Conservation (phyloP, 495 filamentous ascomycete species). For the Tuber aestivum region DNA sequence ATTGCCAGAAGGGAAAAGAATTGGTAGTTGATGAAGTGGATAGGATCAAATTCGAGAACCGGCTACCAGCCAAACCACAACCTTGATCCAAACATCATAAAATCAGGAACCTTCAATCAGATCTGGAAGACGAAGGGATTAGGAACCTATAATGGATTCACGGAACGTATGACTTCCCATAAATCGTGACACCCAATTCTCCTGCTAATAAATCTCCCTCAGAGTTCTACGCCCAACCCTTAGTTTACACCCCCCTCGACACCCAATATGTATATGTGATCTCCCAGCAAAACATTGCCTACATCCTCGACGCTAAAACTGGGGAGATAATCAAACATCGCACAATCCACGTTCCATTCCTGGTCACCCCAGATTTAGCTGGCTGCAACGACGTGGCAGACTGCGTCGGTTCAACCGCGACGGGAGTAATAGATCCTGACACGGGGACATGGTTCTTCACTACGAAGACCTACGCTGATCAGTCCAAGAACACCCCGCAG, state of each 20-base stretch:
- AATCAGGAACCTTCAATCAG: slow-evolving; percentile 35
- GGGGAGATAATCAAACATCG: slow-evolving; percentile 45
- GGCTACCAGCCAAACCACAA: slow-evolving; percentile 39
- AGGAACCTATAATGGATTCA: slow-evolving; percentile 40
- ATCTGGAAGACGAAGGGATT: slow-evolving; percentile 38
- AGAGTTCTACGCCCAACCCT: slow-evolving; percentile 42
- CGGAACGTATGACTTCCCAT: slow-evolving; percentile 24
- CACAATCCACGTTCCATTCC: slow-evolving; percentile 48
- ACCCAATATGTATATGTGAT: slow-evolving; percentile 48
- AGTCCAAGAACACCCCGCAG: slow-evolving; percentile 32
- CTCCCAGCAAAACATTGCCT: slow-evolving; percentile 49
- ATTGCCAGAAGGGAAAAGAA: neutral
- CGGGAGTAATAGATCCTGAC: slow-evolving; percentile 50
- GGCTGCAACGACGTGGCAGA: slow-evolving; percentile 50
- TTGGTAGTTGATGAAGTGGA: slow-evolving; percentile 14
- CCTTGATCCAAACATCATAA: slow-evolving; percentile 36
- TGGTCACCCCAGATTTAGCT: slow-evolving; percentile 45
- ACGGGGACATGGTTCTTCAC: slow-evolving; percentile 48
- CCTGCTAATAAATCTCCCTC: neutral
- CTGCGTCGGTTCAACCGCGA: slow-evolving; percentile 48
- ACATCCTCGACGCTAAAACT: slow-evolving; percentile 49
- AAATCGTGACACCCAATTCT: neutral
- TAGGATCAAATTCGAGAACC: slow-evolving; percentile 24
- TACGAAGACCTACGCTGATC: slow-evolving; percentile 47
- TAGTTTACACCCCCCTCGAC: slow-evolving; percentile 36